A percentile compares a stretch with the other conserved stretches of the same genome.
These are phyloP conservation scores for Mucor velutinosus DNA, from an alignment of 371 early-diverging fungal genomes.

Conservation along the genomic window DNA sequence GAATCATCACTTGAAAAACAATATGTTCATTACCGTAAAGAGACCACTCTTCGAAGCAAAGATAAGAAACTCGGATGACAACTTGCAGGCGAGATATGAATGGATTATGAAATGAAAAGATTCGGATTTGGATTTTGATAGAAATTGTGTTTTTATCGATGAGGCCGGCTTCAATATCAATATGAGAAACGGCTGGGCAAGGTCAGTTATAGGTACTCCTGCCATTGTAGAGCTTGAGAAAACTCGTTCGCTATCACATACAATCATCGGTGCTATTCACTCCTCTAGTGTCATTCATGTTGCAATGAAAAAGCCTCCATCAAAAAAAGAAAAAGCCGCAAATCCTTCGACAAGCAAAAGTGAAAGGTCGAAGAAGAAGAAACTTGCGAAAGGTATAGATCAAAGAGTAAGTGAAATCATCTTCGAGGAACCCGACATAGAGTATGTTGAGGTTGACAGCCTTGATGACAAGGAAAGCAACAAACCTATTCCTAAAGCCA, in stretches of 20 bases:
- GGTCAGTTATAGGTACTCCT: too few relatives aligned
- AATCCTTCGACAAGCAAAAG: neutral
- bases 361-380: conserved; percentile 19
- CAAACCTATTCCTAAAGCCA: conserved; percentile 16
- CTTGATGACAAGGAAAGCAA: conserved; percentile 12
- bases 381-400: too few relatives aligned
- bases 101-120: conserved; percentile 14
- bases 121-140: conserved; percentile 9
- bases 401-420: conserved; percentile 17
- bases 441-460: conserved; percentile 18
- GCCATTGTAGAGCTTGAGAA: too few relatives aligned
- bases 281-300: conserved; percentile 15
- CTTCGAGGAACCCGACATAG: conserved; percentile 17
- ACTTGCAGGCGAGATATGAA: conserved; percentile 8
- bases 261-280: conserved; percentile 18
- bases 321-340: conserved; percentile 13
- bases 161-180: too few relatives aligned
- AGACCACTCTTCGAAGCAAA: conserved; percentile 15
- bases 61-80: conserved; percentile 10
- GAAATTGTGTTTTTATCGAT: conserved; percentile 10
- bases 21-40: conserved; percentile 17
- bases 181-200: too few relatives aligned
- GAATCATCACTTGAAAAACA: conserved; percentile 16
- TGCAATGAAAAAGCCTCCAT: conserved; percentile 6
- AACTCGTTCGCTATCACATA: conserved; percentile 13